Conservation (phyloP, 495 filamentous ascomycete species). For the Glarea lozoyensis region DNA sequence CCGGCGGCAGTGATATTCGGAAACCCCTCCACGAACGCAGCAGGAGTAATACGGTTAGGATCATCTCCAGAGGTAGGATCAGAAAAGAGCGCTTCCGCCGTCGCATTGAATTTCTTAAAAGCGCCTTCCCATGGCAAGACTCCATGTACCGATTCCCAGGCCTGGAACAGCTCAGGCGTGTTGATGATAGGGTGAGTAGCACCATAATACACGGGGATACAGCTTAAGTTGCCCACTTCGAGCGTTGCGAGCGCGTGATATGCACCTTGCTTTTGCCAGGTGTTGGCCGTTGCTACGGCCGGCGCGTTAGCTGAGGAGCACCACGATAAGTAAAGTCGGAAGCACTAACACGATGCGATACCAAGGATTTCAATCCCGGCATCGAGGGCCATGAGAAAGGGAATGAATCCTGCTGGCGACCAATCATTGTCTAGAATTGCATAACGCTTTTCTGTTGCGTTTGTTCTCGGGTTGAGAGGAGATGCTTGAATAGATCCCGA, state of each 20-base stretch:
- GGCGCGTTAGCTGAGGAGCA: neutral
- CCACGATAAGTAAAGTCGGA: neutral
- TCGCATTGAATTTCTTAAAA: conserved; percentile 1
- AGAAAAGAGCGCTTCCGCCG: conserved; percentile 3
- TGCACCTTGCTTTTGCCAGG: conserved; percentile 8
- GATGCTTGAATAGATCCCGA: neutral
- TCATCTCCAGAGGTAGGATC: conserved; percentile 4
- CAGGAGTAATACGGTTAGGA: conserved; percentile 2
- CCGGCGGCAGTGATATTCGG: neutral
- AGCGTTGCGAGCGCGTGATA: conserved; percentile 8
- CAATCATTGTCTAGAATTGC: conserved; percentile 9
- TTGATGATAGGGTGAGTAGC: conserved; percentile 8
- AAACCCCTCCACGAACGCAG: conserved; percentile 5
- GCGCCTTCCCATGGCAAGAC: conserved; percentile 6
- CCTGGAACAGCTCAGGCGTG: conserved; percentile 2
- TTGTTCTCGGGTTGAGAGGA: neutral
- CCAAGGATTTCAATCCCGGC: conserved; percentile 4
- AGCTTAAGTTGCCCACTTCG: conserved; percentile 7
- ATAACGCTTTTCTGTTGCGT: conserved; percentile 5
- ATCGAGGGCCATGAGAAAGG: conserved; percentile 4
- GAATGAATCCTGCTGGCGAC: conserved; percentile 3
- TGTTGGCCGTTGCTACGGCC: conserved; percentile 4
- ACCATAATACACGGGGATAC: conserved; percentile 6
- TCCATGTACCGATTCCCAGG: conserved; percentile 6
- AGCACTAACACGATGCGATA: conserved; percentile 5